Base-by-base conservation (phyloP, 371 early-diverging fungal genomes). In the Conidiobolus incongruus region DNA sequence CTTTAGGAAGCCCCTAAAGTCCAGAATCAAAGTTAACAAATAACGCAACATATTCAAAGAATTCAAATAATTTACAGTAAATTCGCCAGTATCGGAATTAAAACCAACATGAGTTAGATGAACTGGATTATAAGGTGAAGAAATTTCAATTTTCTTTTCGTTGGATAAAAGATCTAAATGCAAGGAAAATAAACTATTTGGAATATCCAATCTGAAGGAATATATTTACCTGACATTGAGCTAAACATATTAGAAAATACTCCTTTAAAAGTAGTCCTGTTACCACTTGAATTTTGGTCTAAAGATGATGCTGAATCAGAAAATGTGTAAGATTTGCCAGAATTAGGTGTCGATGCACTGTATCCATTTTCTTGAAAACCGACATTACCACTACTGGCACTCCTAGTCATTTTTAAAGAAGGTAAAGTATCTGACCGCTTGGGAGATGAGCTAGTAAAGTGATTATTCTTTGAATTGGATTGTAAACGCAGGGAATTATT, bases 31-130 rank as follows among this genome's bases (percentile, higher is more conserved):
- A 43, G 20, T 33, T 29, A 11, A 15, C 6, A 8, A 12, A 16
- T 34, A 30, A 11, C 32, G 12, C 11, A 4, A 3, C 4, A 21
- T 32, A 37, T n/a, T 19, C 24, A 45, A 21, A 7, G 24, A 13
- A 39, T 21, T 16, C 24, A 42, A 34, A n/a, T n/a, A 20, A 53
- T 60, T 48, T 62, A 74, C 72, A 36, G 85, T 84, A 50, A 87
- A 88, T 61, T 83, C 84, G 47, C 89, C 89, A n/a, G 91, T 83
- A 35, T 78, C 75, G 17, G 75, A 65, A 62, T 86, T 77, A 56
- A 81, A 86, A 5, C 91, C 91, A 48, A 88, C 89, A 53, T 90
- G 97, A 11, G 90, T 90, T 46, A 92, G 67, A 58, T 95, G 96
- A 30, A 88, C 79, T 11, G 93, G 85, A 55, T 93, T 93, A 59